Percentiles rank a stretch among this genome's conserved stretches.
Evolutionary conservation across 331 rosid species (phyloP).

Genomic region (Stylosanthes scabra): DNA sequence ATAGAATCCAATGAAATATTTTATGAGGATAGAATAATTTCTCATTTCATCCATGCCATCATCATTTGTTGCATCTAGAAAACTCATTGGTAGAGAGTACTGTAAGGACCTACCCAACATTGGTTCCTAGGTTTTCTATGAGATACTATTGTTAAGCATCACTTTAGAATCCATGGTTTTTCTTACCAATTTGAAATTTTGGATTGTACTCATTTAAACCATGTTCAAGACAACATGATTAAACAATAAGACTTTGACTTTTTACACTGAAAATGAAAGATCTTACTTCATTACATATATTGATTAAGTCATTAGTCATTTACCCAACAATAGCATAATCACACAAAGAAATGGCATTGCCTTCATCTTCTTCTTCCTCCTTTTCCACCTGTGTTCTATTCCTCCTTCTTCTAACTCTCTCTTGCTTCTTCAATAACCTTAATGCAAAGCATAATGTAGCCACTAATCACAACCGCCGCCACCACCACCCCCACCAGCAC

Average conservation of each 20-base stretch:
- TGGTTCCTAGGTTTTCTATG: constrained; percentile 41
- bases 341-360: constrained; percentile 61
- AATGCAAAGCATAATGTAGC: constrained; percentile 58
- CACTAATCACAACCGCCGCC: constrained; percentile 39
- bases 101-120: constrained; percentile 6
- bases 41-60: too few relatives aligned
- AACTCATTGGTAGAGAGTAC: constrained; percentile 36
- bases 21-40: too few relatives aligned
- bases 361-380: constrained; percentile 36
- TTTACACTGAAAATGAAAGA: constrained; percentile 39
- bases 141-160: constrained; percentile 68
- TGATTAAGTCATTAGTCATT: constrained; percentile 33
- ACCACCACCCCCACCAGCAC: constrained; percentile 11
- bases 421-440: constrained; percentile 53
- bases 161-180: constrained; percentile 44
- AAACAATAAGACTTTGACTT: constrained; percentile 50
- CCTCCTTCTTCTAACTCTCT: constrained; percentile 48
- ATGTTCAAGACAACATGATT: constrained; percentile 65
- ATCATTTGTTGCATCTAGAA: too few relatives aligned
- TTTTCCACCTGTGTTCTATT: constrained; percentile 37
- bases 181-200: constrained; percentile 30
- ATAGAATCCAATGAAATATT: too few relatives aligned
- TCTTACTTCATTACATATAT: constrained; percentile 41
- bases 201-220: constrained; percentile 37
- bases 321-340: constrained; percentile 11